Percentiles rank a stretch among this genome's conserved stretches.
phyloP scores from a whole-genome alignment of 345 rosid species.

The Acer saccharum region DNA sequence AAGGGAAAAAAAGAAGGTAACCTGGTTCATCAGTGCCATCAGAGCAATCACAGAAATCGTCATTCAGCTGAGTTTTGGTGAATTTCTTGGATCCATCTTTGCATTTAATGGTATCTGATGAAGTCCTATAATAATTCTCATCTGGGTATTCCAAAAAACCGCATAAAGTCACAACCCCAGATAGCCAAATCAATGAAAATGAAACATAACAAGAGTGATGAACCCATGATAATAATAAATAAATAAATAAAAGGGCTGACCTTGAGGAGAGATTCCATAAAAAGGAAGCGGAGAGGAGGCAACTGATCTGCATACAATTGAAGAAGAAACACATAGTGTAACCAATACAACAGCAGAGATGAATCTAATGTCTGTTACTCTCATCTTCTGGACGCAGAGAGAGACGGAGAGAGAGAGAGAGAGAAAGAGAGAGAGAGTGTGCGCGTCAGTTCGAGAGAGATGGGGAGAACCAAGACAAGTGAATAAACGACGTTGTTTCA shows the following conservation, averaged over 20 bases:
- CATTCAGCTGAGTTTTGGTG: constrained; percentile 77
- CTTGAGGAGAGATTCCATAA: constrained; percentile 87
- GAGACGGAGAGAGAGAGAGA: background rate
- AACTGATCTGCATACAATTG: constrained; percentile 42
- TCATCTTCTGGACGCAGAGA: constrained; percentile 39
- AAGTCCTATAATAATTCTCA: constrained; percentile 62
- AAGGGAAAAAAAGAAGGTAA: constrained; percentile 18
- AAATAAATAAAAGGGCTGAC: constrained; percentile 31
- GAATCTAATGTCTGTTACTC: constrained; percentile 22
- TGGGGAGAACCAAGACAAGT: background rate
- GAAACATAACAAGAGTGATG: background rate
- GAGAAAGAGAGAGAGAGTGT: too few relatives aligned
- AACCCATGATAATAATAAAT: background rate
- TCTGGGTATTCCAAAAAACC: constrained; percentile 44
- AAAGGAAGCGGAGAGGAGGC: constrained; percentile 52
- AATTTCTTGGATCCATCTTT: constrained; percentile 85
- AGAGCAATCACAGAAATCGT: constrained; percentile 91
- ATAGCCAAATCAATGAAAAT: background rate
- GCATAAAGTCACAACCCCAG: background rate
- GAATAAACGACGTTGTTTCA: background rate
- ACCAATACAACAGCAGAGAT: constrained; percentile 25
- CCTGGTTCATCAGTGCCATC: constrained; percentile 98
- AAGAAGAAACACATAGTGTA: constrained; percentile 31
- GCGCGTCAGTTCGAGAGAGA: background rate
- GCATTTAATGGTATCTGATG: constrained; percentile 66